Base-by-base conservation (phyloP, 2,329 filamentous ascomycete species). In the Cercospora sojina region DNA sequence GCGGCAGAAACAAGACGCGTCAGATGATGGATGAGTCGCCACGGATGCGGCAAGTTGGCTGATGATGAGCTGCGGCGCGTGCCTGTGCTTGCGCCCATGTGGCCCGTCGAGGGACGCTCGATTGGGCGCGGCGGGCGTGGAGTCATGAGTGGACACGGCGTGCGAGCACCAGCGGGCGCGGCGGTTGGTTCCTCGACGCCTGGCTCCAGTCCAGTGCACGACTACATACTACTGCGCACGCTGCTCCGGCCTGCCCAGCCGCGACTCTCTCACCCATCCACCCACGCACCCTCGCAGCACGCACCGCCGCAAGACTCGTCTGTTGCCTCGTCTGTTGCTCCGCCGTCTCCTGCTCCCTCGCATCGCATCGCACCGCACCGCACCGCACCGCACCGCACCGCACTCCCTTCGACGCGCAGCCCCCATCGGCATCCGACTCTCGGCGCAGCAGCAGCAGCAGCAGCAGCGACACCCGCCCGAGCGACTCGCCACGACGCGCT, bases 401-500 rank as follows among this genome's bases (percentile, higher is more conserved):
- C 61, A 13, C 27, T 27, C n/a, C 49, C 63, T 32, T 16, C 27
- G 38, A 61, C 59, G 59, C 59, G 59, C 59, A 51, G 18, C 43
- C 9, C 51, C 47, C 59, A 60, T 49, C 59, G 53, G 59, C 55
- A 58, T 55, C 55, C 69, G 60, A 67, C 56, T 32, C 31, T 59
- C 62, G 53, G 53, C 53, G 27, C 41, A 53, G 23, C 59, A 29
- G n/a, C n/a, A 51, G 23, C 59, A 29, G n/a, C n/a, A 51, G 18
- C 64, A 49, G 18, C 43, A 49, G 18, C 35, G 35, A 41, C 43
- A 56, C 51, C 51, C 10, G 57, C 60, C 53, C 67, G 61, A 67
- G 64, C 64, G 62, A 59, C 66, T 53, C 61, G 56, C 65, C 59
- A 66, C 35, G 35, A 47, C 68, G 59, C 68, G 66, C 64, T 64